Percentiles rank a stretch among this genome's conserved stretches.
These are phyloP conservation scores for Colletotrichum sansevieriae DNA, from an alignment of 2,329 filamentous ascomycete species.

Conservation along the genomic window DNA sequence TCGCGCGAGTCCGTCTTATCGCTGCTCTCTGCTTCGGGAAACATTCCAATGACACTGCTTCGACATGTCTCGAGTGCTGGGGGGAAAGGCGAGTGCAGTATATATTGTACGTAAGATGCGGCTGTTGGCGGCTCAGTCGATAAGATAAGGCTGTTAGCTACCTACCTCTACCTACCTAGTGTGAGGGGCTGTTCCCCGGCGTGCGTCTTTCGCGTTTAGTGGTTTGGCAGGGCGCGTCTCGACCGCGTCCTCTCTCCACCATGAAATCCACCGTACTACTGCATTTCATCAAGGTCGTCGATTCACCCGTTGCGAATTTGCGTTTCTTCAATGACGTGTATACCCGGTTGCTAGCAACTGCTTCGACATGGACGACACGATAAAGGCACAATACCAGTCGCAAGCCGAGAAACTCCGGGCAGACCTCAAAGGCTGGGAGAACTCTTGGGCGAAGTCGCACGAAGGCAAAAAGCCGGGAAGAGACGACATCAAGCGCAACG, in stretches of 20 bases:
- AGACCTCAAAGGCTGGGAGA: constrained; percentile 82
- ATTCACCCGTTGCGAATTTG: not conserved
- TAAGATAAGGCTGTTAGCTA: constrained; percentile 15
- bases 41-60: constrained; percentile 29
- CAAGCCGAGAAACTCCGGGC: constrained; percentile 70
- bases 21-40: constrained; percentile 23
- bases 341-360: not conserved
- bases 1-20: constrained; percentile 47
- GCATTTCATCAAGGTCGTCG: not conserved
- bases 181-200: not conserved
- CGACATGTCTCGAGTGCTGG: no score
- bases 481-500: constrained; percentile 81
- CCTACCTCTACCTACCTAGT: no score
- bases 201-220: constrained; percentile 37
- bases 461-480: constrained; percentile 77
- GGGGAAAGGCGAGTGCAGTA: no score
- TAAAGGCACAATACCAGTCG: constrained; percentile 60
- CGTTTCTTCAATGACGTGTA: constrained; percentile 32
- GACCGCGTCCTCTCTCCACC: constrained; percentile 26
- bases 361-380: constrained; percentile 60
- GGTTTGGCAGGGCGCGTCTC: constrained; percentile 34
- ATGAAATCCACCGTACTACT: constrained; percentile 19
- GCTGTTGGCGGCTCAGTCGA: not conserved
- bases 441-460: constrained; percentile 72
- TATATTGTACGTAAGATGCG: no score